These are phyloP conservation scores for Diaporthe batatas DNA, from an alignment of 2,329 filamentous ascomycete genomes.

Conservation along the genomic window DNA sequence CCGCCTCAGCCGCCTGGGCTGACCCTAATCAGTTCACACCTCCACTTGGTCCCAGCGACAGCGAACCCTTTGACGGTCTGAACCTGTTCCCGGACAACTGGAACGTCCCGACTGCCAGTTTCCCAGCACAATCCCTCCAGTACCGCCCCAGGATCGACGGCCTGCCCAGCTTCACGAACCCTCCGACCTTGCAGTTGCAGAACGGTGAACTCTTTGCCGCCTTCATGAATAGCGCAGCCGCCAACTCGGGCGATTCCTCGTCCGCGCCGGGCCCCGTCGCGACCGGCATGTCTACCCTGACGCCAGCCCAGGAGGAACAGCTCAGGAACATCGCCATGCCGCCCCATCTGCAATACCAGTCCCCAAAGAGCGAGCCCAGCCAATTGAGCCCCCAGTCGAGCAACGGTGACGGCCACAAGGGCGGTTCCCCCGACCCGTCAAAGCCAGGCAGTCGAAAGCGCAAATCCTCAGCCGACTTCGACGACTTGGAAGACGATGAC, in stretches of 20 bases:
- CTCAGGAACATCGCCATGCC: slow-evolving; percentile 76
- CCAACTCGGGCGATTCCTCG: slow-evolving; percentile 48
- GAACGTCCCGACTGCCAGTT: slow-evolving; percentile 39
- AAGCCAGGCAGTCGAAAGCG: slow-evolving; percentile 71
- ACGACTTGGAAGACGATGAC: slow-evolving; percentile 72
- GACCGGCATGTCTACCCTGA: slow-evolving; percentile 59
- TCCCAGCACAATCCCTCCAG: slow-evolving; percentile 39
- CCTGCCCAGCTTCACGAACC: slow-evolving; percentile 20
- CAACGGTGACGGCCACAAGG: slow-evolving; percentile 61
- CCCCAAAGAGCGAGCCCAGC: slow-evolving; percentile 69
- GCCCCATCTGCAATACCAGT: slow-evolving; percentile 70
- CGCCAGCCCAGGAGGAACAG: slow-evolving; percentile 71
- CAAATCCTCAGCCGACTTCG: slow-evolving; percentile 74
- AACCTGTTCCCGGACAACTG: slow-evolving; percentile 41
- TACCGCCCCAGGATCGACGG: slow-evolving; percentile 36
- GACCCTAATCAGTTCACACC: slow-evolving; percentile 40
- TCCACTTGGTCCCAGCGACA: slow-evolving; percentile 39
- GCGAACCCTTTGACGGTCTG: slow-evolving; percentile 36
- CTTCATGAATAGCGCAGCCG: slow-evolving; percentile 46
- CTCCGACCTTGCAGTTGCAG: slow-evolving; percentile 10
- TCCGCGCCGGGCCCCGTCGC: slow-evolving; percentile 49
- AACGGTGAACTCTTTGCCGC: slow-evolving; percentile 33
- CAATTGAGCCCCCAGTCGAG: slow-evolving; percentile 70
- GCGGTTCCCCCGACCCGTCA: slow-evolving; percentile 72
- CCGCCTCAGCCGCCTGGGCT: slow-evolving; percentile 36